Evolutionary conservation across 139 green algal genomes (phyloP), one percentile per base, ranked within the genome.

Genomic region (Mychonastes homosphaera): DNA sequence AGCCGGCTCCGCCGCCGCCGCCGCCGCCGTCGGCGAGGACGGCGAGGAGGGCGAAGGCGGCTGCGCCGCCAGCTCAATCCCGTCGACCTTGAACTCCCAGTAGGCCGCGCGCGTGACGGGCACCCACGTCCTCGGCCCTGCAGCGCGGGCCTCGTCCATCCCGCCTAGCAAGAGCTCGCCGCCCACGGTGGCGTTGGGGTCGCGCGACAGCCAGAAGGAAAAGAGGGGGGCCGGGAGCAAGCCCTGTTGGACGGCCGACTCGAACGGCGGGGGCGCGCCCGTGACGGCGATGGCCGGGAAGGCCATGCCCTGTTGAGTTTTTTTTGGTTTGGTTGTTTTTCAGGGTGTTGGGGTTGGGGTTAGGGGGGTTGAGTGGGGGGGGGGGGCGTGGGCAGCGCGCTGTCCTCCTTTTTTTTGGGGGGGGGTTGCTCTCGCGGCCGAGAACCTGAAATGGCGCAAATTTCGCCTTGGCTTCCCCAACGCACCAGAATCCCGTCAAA

Each of bases 401-500:
- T n/a, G n/a, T n/a, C n/a, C n/a, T n/a, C n/a, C 32, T 6, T 10
- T 4, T 53, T 32, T 33, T 53, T 32, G 46, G 24, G 13, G 12
- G 46, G 46, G 15, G 46, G 23, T 29, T 32, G 5, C 33, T n/a
- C 26, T 28, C 10, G 29, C 4, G 6, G 13, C 36, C 53, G 28
- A 50, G 12, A 28, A 21, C 43, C 12, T 27, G 41, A 23, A 40
- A 40, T 30, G 5, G 7, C 12, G 28, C 49, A n/a, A 24, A 38
- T 41, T 1, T 19, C 10, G 6, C 10, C 21, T 18, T 33, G 5
- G 45, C 19, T 30, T 19, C 45, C n/a, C 6, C 21, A 7, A 12
- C 30, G 45, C 49, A 87, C 83, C 69, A 99, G 67, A 65, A 99
- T 97, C 52, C 93, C 93, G 58, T 99, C 93, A 69, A 99, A 99